These are phyloP conservation scores for Trichoderma breve DNA, from an alignment of 2,329 filamentous ascomycete species.

Conservation along the genomic window DNA sequence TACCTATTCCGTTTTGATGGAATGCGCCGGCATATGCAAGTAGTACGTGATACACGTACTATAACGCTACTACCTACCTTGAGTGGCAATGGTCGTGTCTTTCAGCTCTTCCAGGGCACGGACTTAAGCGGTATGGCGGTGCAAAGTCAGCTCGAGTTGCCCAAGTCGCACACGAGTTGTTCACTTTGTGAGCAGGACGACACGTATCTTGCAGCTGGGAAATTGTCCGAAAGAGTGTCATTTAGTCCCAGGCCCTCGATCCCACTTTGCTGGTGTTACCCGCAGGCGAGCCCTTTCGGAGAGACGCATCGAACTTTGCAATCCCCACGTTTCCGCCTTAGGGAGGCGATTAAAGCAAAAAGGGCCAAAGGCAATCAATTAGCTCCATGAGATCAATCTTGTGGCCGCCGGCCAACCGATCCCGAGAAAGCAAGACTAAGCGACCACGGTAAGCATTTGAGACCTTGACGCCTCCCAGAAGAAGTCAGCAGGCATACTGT, in stretches of 20 bases:
- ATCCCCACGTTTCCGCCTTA: constrained; percentile 16
- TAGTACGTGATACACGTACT: not conserved
- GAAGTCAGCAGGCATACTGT: constrained; percentile 9
- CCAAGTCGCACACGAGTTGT: not conserved
- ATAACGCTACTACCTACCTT: constrained; percentile 12
- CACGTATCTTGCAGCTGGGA: constrained; percentile 1
- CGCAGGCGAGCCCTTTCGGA: not conserved
- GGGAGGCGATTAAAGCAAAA: constrained; percentile 11
- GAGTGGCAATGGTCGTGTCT: not conserved
- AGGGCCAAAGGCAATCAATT: constrained; percentile 6
- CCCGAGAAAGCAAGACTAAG: constrained; percentile 16
- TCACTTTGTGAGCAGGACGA: not conserved
- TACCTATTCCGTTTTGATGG: not conserved
- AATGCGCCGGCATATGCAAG: constrained; percentile 11
- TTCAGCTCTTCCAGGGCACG: not conserved
- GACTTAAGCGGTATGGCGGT: not conserved
- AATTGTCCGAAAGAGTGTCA: constrained; percentile 13
- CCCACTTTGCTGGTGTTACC: not conserved
- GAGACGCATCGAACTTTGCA: not conserved
- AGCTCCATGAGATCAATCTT: constrained; percentile 18
- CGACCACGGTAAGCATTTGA: constrained; percentile 7
- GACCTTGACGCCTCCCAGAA: constrained; percentile 17
- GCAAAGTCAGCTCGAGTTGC: not conserved
- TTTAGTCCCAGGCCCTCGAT: constrained; percentile 4
- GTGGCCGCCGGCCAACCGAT: constrained; percentile 12